These are phyloP conservation scores for Zygosaccharomyces rouxii DNA, from an alignment of 805 yeast genomes.

Conservation along the genomic window DNA sequence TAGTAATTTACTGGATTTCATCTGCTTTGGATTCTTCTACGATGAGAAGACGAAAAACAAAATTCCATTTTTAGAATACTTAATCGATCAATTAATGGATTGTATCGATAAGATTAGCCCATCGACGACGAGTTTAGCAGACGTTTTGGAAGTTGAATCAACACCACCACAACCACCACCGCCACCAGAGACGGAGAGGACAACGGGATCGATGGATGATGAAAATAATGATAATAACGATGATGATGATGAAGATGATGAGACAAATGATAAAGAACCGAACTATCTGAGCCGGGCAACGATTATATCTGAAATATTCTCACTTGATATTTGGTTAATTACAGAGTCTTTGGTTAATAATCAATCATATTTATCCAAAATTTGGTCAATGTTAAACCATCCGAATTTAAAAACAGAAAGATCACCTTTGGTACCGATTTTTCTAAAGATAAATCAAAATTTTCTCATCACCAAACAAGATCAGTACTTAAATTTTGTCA, in stretches of 20 bases:
- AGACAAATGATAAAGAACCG: constrained; percentile 4
- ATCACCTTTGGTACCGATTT: constrained; percentile 72
- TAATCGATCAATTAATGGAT: constrained; percentile 28
- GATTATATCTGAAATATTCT: constrained; percentile 66
- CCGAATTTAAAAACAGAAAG: constrained; percentile 53
- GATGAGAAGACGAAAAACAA: constrained; percentile 15
- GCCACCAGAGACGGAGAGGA: background rate
- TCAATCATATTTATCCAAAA: constrained; percentile 51
- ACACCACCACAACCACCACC: background rate
- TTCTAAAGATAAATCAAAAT: constrained; percentile 85
- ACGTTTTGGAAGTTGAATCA: constrained; percentile 1
- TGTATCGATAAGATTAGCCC: constrained; percentile 25
- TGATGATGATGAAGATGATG: constrained; percentile 8
- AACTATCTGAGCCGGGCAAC: constrained; percentile 25
- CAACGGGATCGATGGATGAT: background rate
- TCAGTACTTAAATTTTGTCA: constrained; percentile 35
- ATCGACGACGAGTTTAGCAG: background rate
- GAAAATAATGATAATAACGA: constrained; percentile 26
- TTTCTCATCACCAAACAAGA: constrained; percentile 69
- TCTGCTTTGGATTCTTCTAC: constrained; percentile 44
- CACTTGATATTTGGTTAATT: constrained; percentile 87
- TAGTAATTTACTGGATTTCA: constrained; percentile 42
- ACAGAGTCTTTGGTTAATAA: constrained; percentile 84
- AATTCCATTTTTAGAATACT: constrained; percentile 29
- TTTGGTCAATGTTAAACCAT: constrained; percentile 76